Evolutionary conservation across 2,329 filamentous ascomycete species (phyloP), one percentile per base, ranked within the genome.

Genomic region (Claviceps pusilla): DNA sequence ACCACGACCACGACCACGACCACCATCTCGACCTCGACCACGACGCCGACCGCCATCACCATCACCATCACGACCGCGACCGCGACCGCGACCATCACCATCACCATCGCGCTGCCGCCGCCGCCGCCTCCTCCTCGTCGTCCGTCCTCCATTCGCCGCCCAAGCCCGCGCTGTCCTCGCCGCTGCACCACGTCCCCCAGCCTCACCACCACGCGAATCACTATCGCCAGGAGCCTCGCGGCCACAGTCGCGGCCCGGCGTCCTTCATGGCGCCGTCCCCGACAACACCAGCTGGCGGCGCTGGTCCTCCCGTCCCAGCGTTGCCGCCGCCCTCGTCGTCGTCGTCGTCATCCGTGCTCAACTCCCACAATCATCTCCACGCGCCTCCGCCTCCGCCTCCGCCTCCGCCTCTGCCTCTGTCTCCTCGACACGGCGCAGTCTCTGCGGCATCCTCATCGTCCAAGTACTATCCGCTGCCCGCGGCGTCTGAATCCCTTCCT

Each of bases 341-440:
- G 45, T 58, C 64, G 46, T 60, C 46, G 12, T n/a, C 65, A 43
- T 57, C 64, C 47, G 52, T 56, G 16, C 48, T 55, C 24, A 54
- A 55, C 42, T 52, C 48, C 41, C 55, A 53, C 48, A 56, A 61
- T 51, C 64, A 64, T 50, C 64, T 60, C 51, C 64, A 59, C 54
- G 63, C 53, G 51, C 60, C 58, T 43, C 60, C 66, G 35, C 65
- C 71, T 61, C 73, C 73, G 24, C 24, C 24, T 24, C 24, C 3
- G 24, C 24, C 24, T 24, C 24, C 53, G 51, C 60, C 58, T 43
- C 60, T 66, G 35, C 65, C 71, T 28, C 63, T 66, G 49, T 74
- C 72, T 61, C 73, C 73, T 54, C 63, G 74, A 64, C 72, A 73
- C 58, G 67, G 70, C 52, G 69, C 71, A 37, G 46, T 55, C 35